Evolutionary conservation across 75 land plant genomes (phyloP).

Genomic region (Adiantum capillusveneris): DNA sequence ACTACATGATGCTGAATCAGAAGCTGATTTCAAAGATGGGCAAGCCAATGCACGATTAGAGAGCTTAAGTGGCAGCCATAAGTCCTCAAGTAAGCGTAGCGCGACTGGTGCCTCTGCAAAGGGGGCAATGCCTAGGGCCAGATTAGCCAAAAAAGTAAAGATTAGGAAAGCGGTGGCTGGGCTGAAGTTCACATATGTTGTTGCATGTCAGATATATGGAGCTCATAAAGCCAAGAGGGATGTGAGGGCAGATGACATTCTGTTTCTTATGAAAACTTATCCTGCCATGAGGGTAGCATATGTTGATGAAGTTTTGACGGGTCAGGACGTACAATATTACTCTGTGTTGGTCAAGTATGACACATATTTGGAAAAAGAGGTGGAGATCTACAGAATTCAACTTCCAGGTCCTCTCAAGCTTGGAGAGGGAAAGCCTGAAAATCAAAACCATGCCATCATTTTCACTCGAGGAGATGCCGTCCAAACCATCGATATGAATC

Average conservation of each 20-base stretch:
- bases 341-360: slow-evolving; percentile 38
- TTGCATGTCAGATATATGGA: slow-evolving; percentile 39
- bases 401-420: slow-evolving; percentile 36
- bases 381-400: slow-evolving; percentile 32
- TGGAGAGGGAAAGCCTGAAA: slow-evolving; percentile 42
- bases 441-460: slow-evolving; percentile 39
- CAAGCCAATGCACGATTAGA: neutral
- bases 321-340: slow-evolving; percentile 4
- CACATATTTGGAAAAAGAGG: slow-evolving; percentile 14
- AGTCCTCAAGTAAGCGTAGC: neutral
- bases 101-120: too few species aligned
- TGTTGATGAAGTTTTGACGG: slow-evolving; percentile 20
- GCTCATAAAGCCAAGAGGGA: slow-evolving; percentile 22
- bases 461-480: slow-evolving; percentile 42
- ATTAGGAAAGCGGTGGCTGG: slow-evolving; percentile 13
- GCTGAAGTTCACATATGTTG: slow-evolving; percentile 36
- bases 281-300: slow-evolving; percentile 26
- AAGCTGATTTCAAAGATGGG: slow-evolving; percentile 6
- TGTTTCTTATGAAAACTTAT: slow-evolving; percentile 22
- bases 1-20: slow-evolving; percentile 34
- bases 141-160: too few species aligned
- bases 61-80: neutral
- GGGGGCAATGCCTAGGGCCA: too few species aligned
- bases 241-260: slow-evolving; percentile 22
- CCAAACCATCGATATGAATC: slow-evolving; percentile 41